Evolutionary conservation across 2,329 filamentous ascomycete species (phyloP).

Genomic region (Ilyonectria robusta): DNA sequence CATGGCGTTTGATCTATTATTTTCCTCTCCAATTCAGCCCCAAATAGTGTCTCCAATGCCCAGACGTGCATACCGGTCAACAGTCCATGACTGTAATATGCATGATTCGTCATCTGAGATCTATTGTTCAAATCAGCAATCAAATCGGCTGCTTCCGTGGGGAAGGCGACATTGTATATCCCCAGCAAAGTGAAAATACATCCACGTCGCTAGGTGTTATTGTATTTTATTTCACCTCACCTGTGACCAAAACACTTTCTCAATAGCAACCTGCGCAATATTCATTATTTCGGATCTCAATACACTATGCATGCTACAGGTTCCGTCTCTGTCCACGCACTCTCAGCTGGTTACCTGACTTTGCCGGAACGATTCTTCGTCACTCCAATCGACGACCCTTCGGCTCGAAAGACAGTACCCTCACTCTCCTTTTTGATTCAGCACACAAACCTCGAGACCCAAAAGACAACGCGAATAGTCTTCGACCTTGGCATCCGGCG

Average conservation of each 20-base stretch:
- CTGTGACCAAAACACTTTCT: not conserved
- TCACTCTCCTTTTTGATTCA: constrained; percentile 30
- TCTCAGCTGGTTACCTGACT: constrained; percentile 24
- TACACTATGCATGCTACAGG: not conserved
- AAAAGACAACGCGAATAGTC: constrained; percentile 13
- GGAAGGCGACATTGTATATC: not conserved
- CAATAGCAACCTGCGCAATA: not conserved
- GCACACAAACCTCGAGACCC: not conserved
- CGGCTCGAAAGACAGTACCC: constrained; percentile 16
- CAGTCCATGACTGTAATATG: not conserved
- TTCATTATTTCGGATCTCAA: not conserved
- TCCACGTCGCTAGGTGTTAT: not conserved
- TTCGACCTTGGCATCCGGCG: constrained; percentile 30
- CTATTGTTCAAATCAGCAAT: not conserved
- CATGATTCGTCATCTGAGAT: not conserved
- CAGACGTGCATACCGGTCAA: no score
- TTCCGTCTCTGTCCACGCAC: constrained; percentile 26
- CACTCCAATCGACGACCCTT: not conserved
- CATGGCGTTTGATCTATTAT: not conserved
- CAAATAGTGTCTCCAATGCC: not conserved
- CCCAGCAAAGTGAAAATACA: not conserved
- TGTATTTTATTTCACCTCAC: not conserved
- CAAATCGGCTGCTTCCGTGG: not conserved
- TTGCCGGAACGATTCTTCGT: constrained; percentile 28
- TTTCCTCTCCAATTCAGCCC: not conserved